These are phyloP conservation scores for Trichophyton mentagrophytes DNA, from an alignment of 2,329 filamentous ascomycete genomes.

Conservation along the genomic window DNA sequence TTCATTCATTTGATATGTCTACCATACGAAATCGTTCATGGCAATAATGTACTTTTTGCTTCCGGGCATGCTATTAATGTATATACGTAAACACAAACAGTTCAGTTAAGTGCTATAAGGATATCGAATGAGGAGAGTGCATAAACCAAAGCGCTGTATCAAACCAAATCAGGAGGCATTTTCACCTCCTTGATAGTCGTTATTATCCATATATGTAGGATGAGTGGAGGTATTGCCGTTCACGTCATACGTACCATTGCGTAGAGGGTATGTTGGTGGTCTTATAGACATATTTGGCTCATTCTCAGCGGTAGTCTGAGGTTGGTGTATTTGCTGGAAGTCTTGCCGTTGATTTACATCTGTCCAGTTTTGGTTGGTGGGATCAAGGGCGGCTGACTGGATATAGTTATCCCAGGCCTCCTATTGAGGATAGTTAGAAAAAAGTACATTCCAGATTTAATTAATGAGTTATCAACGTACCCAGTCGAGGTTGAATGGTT, in stretches of 20 bases:
- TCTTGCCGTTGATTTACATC: slow-evolving; percentile 17
- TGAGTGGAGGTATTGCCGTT: neutral
- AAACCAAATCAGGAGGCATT: neutral
- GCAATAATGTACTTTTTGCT: neutral
- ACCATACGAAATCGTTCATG: neutral
- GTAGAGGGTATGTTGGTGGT: neutral
- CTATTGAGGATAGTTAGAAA: slow-evolving; percentile 29
- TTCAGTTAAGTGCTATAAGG: neutral
- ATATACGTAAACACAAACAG: neutral
- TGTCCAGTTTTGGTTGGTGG: slow-evolving; percentile 29
- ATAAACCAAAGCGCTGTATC: neutral
- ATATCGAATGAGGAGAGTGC: neutral
- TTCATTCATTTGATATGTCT: neutral
- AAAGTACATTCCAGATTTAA: neutral
- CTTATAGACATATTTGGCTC: neutral
- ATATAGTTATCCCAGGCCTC: slow-evolving; percentile 59
- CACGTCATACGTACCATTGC: neutral
- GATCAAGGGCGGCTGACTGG: slow-evolving; percentile 42
- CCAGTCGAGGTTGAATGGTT: slow-evolving; percentile 47
- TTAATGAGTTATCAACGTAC: slow-evolving; percentile 33
- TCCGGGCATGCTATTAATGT: neutral
- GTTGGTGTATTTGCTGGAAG: slow-evolving; percentile 15
- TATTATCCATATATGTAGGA: neutral
- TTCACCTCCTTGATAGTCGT: neutral
- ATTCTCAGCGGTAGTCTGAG: neutral